Evolutionary conservation across 257 asterid genomes (phyloP).

Genomic region (Solanum tarijense): DNA sequence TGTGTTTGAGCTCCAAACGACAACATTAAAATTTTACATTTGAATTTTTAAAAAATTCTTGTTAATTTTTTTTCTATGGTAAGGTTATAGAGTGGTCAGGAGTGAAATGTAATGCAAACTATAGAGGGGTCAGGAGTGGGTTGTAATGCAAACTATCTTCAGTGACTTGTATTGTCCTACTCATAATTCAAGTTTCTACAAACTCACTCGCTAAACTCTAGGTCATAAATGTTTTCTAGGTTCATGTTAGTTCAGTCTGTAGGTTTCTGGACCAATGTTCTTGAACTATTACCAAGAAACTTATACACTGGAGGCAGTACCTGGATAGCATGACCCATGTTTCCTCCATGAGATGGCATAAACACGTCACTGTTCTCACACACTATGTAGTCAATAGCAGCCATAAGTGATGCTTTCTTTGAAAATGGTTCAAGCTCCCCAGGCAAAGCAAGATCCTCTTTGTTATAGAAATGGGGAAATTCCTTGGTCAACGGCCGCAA

Average conservation of each 20-base stretch:
- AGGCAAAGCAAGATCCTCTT: slow-evolving; percentile 68
- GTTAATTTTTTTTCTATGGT: background rate
- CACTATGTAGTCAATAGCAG: slow-evolving; percentile 73
- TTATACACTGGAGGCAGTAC: slow-evolving; percentile 15
- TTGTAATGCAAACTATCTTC: background rate
- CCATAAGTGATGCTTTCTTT: slow-evolving; percentile 64
- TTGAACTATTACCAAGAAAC: background rate
- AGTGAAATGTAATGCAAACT: background rate
- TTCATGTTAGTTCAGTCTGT: background rate
- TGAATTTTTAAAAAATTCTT: background rate
- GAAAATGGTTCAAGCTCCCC: slow-evolving; percentile 76
- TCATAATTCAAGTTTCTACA: background rate
- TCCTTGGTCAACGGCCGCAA: slow-evolving; percentile 54
- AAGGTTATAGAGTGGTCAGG: background rate
- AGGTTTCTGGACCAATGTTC: background rate
- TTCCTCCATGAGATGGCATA: slow-evolving; percentile 99
- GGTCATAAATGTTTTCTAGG: background rate
- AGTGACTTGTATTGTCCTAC: background rate
- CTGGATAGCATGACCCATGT: slow-evolving; percentile 95
- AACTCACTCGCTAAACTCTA: background rate
- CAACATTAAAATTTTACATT: background rate
- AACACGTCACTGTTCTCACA: slow-evolving; percentile 75
- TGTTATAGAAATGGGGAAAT: slow-evolving; percentile 69
- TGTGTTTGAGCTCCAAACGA: background rate
- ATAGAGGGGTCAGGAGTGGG: background rate